A percentile compares a stretch with the other conserved stretches of the same genome.
phyloP scores from a whole-genome alignment of 176 grass and related monocot species.

The Puya raimondii region DNA sequence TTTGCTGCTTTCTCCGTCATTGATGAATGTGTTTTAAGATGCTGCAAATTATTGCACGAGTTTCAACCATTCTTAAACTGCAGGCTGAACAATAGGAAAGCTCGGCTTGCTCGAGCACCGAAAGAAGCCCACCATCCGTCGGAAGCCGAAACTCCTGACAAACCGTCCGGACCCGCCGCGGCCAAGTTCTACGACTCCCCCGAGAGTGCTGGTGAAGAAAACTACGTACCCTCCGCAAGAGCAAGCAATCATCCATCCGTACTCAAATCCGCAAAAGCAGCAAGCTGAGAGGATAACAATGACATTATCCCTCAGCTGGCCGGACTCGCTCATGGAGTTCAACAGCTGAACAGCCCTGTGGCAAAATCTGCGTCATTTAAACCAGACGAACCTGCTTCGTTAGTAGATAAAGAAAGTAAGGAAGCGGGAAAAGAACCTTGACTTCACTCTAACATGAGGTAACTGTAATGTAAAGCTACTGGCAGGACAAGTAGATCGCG shows the following conservation, averaged over 20 bases:
- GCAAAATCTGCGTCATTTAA: slow-evolving; percentile 38
- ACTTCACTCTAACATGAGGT: too few relatives aligned
- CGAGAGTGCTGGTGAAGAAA: slow-evolving; percentile 50
- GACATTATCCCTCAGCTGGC: slow-evolving; percentile 17
- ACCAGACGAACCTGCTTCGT: slow-evolving; percentile 31
- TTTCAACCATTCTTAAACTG: slow-evolving; percentile 2
- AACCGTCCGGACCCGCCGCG: slow-evolving; percentile 36
- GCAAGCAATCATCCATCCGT: slow-evolving; percentile 34
- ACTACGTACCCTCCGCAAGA: slow-evolving; percentile 42
- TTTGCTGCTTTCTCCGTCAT: too few relatives aligned
- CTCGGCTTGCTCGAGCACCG: slow-evolving; percentile 61
- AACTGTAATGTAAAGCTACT: too few relatives aligned
- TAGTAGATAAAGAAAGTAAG: slow-evolving; percentile 56
- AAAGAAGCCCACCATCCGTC: slow-evolving; percentile 57
- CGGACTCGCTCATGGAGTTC: slow-evolving; percentile 23
- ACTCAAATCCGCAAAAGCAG: slow-evolving; percentile 30
- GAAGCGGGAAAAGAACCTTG: slow-evolving; percentile 41
- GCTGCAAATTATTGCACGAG: too few relatives aligned
- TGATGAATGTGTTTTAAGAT: too few relatives aligned
- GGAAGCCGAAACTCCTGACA: slow-evolving; percentile 65
- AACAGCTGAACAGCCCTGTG: slow-evolving; percentile 21
- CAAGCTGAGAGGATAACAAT: slow-evolving; percentile 18
- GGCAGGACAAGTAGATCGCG: too few relatives aligned
- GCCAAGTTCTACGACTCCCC: slow-evolving; percentile 39
- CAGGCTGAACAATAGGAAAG: slow-evolving; percentile 96